Conservation (phyloP, 176 grass and related monocot genomes). For the Aechmea fasciata region DNA sequence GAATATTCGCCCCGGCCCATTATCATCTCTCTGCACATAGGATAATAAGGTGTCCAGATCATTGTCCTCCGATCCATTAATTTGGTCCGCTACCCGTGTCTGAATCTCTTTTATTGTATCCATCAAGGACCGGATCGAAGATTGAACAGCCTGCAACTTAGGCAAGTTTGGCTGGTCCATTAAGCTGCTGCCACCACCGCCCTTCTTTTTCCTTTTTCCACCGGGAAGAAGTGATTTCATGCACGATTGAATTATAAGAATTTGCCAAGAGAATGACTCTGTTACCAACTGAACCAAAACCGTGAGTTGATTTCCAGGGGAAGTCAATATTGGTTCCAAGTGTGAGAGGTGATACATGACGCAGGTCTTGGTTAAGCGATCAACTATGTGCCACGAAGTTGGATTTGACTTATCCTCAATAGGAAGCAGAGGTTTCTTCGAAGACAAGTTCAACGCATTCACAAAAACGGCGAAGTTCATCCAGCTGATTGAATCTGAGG, state of each 20-base stretch:
- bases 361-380: conserved; percentile 54
- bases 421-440: conserved; percentile 25
- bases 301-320: conserved; percentile 56
- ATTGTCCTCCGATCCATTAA: conserved; percentile 40
- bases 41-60: conserved; percentile 50
- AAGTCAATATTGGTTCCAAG: conserved; percentile 27
- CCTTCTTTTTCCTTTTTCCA: conserved; percentile 94
- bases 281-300: conserved; percentile 64
- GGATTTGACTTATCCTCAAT: conserved; percentile 22
- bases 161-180: conserved; percentile 39
- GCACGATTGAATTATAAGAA: conserved; percentile 65
- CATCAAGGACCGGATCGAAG: conserved; percentile 50
- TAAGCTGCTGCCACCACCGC: conserved; percentile 4
- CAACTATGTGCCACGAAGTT: conserved; percentile 66
- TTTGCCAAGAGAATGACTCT: conserved; percentile 83
- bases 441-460: conserved; percentile 79
- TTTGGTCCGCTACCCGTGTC: conserved; percentile 60
- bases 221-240: conserved; percentile 45
- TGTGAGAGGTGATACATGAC: conserved; percentile 43
- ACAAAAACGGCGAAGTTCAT: conserved; percentile 84
- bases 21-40: conserved; percentile 36
- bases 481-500: conserved; percentile 72
- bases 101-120: conserved; percentile 31
- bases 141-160: conserved; percentile 46
- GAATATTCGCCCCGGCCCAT: conserved; percentile 39